These are phyloP conservation scores for Chrysanthemum seticuspe DNA, from an alignment of 129 eudicot species.

Conservation along the genomic window DNA sequence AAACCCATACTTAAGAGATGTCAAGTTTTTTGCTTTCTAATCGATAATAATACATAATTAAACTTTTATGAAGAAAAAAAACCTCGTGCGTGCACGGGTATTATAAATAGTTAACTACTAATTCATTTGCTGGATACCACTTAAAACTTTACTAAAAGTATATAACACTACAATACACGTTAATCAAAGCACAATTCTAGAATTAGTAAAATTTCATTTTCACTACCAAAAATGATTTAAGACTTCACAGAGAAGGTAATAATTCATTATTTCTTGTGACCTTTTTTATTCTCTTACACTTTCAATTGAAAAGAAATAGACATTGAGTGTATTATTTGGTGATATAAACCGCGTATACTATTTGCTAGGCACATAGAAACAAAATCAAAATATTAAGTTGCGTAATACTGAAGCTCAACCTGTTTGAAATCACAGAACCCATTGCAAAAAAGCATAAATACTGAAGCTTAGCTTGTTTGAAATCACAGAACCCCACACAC, in stretches of 20 bases:
- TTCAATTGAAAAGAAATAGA: not conserved
- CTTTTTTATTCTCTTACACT: too few species aligned
- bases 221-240: conserved; percentile 1
- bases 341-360: conserved; percentile 1
- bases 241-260: too few species aligned
- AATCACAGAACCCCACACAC: not conserved
- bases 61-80: too few species aligned
- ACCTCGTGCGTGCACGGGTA: too few species aligned
- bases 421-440: not conserved
- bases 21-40: too few species aligned
- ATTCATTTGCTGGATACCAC: conserved; percentile 5
- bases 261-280: too few species aligned
- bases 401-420: not conserved
- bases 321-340: conserved; percentile 19
- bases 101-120: not conserved
- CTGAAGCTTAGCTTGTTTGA: conserved; percentile 4
- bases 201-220: conserved; percentile 2
- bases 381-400: not conserved
- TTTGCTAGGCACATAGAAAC: not conserved
- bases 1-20: too few species aligned
- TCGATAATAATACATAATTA: too few species aligned
- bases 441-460: conserved; percentile 21
- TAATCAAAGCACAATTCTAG: not conserved
- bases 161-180: conserved; percentile 7
- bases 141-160: not conserved